These are phyloP conservation scores for Phytopythium aichiense DNA, from an alignment of 352 stramenopile genomes.

Conservation along the genomic window DNA sequence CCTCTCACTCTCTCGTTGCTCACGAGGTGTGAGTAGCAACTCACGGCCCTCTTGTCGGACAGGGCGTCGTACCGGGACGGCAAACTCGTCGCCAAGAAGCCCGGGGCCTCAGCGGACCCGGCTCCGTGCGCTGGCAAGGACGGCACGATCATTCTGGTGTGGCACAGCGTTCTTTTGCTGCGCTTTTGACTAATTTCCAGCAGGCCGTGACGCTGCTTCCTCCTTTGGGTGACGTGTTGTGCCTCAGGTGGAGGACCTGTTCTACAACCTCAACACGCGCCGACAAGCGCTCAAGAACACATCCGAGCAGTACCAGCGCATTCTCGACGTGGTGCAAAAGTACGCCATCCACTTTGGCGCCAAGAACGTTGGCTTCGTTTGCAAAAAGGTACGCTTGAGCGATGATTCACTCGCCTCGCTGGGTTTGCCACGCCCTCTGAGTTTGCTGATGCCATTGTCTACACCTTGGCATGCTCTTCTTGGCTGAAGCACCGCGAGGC, in stretches of 20 bases:
- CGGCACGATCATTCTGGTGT: constrained; percentile 73
- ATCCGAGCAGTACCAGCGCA: constrained; percentile 92
- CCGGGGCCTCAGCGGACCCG: constrained; percentile 57
- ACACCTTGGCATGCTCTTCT: neutral
- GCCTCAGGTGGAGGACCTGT: constrained; percentile 94
- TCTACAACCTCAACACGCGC: constrained; percentile 97
- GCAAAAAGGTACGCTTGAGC: constrained; percentile 76
- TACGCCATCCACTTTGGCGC: constrained; percentile 94
- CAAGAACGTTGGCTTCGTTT: constrained; percentile 92
- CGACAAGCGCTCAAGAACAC: constrained; percentile 90
- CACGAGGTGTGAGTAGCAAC: neutral
- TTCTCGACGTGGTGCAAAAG: constrained; percentile 94
- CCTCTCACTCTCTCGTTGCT: neutral
- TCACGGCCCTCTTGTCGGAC: neutral
- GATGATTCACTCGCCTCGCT: neutral
- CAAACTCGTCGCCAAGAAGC: constrained; percentile 69
- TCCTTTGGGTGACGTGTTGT: neutral
- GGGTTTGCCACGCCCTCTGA: neutral
- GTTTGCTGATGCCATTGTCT: neutral
- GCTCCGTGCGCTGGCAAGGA: constrained; percentile 75
- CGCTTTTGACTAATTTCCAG: neutral
- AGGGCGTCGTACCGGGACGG: constrained; percentile 92
- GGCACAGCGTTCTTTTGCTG: neutral
- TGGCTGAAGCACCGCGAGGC: constrained; percentile 55
- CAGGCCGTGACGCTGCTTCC: neutral